phyloP scores from a whole-genome alignment of 345 rosid genomes.

The Excoecaria cochinchinensis region DNA sequence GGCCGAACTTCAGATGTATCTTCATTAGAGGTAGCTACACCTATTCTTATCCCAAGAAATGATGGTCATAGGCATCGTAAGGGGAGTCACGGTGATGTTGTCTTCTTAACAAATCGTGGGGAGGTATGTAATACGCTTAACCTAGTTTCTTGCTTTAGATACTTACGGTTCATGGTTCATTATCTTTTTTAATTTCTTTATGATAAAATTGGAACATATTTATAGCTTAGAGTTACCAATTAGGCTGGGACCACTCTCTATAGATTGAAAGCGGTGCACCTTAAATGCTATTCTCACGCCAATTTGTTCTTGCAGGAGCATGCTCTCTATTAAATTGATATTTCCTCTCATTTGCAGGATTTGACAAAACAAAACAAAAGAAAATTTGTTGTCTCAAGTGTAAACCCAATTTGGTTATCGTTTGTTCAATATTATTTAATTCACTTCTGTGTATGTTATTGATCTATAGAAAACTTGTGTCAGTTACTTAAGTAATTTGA shows the following conservation, averaged over 20 bases:
- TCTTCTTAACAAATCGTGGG: constrained; percentile 93
- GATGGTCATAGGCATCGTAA: constrained; percentile 80
- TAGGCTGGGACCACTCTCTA: neutral
- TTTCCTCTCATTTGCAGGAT: neutral
- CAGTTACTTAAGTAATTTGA: neutral
- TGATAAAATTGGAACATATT: neutral
- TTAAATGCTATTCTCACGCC: neutral
- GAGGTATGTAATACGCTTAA: constrained; percentile 56
- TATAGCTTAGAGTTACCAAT: neutral
- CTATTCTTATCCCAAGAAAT: constrained; percentile 80
- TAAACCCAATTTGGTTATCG: neutral
- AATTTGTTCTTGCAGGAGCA: neutral
- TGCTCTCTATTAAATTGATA: neutral
- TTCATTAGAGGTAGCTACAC: constrained; percentile 87
- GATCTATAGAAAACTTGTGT: neutral
- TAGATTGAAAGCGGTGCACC: neutral
- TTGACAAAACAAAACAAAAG: neutral
- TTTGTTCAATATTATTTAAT: neutral
- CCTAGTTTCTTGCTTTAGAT: neutral
- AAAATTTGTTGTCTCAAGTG: neutral
- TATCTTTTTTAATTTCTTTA: neutral
- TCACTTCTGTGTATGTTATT: neutral
- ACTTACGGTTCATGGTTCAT: neutral
- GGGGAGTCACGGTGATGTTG: constrained; percentile 89
- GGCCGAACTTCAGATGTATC: constrained; percentile 59